Evolutionary conservation across 768 basidiomycete species (phyloP).

Genomic region (Mycena capillaripes): DNA sequence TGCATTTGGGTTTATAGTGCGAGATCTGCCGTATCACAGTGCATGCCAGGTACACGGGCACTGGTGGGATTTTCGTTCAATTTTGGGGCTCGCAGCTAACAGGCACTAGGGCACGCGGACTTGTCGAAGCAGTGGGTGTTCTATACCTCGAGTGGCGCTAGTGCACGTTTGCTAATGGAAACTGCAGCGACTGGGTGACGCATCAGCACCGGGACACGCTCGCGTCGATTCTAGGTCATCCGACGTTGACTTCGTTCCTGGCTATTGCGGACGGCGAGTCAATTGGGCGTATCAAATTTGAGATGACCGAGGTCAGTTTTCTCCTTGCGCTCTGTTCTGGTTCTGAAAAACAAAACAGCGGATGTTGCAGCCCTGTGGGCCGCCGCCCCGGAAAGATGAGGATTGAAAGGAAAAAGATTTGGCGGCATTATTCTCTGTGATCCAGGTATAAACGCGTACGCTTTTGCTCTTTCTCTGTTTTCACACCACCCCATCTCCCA

Average conservation of each 20-base stretch:
- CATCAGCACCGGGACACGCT: conserved; percentile 98
- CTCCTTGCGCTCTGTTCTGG: background rate
- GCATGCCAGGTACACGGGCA: conserved; percentile 96
- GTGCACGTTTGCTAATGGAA: no score
- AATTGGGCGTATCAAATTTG: conserved; percentile 89
- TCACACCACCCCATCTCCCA: background rate
- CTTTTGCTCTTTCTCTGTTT: background rate
- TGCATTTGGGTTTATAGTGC: conserved; percentile 32
- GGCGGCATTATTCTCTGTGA: background rate
- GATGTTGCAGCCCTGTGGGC: conserved; percentile 96
- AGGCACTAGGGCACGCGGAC: conserved; percentile 89
- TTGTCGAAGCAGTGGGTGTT: conserved; percentile 90
- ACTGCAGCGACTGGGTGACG: conserved; percentile 92
- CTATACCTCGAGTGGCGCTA: no score
- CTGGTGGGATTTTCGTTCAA: conserved; percentile 67
- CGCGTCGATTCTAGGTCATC: conserved; percentile 93
- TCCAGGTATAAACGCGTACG: background rate
- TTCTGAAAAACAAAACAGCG: conserved; percentile 63
- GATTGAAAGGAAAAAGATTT: conserved; percentile 58
- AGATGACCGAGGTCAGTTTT: conserved; percentile 90
- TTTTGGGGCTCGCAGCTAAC: conserved; percentile 28
- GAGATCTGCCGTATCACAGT: conserved; percentile 63
- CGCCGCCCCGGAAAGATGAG: conserved; percentile 91
- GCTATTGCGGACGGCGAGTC: conserved; percentile 96
- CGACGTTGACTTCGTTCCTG: conserved; percentile 86